Conservation (phyloP, 257 asterid species). For the Rehmannia glutinosa region DNA sequence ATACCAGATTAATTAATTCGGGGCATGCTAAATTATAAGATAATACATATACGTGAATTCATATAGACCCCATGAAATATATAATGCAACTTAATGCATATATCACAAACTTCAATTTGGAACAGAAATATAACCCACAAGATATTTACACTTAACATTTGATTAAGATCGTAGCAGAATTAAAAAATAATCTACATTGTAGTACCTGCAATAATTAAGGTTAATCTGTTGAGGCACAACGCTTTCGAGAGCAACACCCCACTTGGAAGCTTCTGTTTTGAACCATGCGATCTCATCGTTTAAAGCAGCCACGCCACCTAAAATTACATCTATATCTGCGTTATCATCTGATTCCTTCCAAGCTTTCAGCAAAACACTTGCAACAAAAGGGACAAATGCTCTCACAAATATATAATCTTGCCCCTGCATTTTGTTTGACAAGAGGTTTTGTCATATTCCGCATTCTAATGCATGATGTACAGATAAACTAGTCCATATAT, state of each 20-base stretch:
- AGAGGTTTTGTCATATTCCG: neutral
- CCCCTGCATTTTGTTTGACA: slow-evolving; percentile 45
- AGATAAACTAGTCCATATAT: neutral
- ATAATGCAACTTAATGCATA: too few relatives aligned
- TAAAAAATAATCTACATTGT: neutral
- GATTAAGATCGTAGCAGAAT: neutral
- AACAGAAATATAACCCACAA: too few relatives aligned
- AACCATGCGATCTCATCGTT: slow-evolving; percentile 82
- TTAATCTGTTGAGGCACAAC: slow-evolving; percentile 54
- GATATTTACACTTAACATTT: too few relatives aligned
- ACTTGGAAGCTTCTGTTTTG: slow-evolving; percentile 73
- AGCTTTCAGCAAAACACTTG: slow-evolving; percentile 66
- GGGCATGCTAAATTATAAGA: too few relatives aligned
- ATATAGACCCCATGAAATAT: too few relatives aligned
- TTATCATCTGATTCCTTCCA: slow-evolving; percentile 53
- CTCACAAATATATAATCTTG: slow-evolving; percentile 83
- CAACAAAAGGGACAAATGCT: slow-evolving; percentile 64
- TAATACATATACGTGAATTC: too few relatives aligned
- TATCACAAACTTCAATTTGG: too few relatives aligned
- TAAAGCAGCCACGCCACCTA: slow-evolving; percentile 66
- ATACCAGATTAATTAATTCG: too few relatives aligned
- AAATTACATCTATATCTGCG: slow-evolving; percentile 53
- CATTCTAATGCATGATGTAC: too few relatives aligned
- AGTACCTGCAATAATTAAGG: slow-evolving; percentile 69
- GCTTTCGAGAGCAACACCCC: slow-evolving; percentile 48